Base-by-base conservation (phyloP, 148 eudicot species). In the Persicaria maculosa region DNA sequence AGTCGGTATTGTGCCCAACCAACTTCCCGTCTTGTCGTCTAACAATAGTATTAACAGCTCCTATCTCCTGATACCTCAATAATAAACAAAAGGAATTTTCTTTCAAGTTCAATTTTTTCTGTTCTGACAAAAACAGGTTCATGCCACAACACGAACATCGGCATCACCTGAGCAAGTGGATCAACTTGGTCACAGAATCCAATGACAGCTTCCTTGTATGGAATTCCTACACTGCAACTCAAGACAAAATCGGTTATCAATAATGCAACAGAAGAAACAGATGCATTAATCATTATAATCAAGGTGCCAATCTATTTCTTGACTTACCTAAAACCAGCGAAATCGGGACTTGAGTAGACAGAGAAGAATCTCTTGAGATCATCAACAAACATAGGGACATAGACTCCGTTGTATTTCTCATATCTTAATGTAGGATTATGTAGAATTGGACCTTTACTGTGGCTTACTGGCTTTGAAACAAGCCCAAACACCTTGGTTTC, bases 351-450 rank as follows among this genome's bases (percentile, higher is more conserved):
- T 14, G 81, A 79, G 71, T 85, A 83, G 61, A 81, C 68, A 15
- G 50, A 58, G 54, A 86, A 86, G 73, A 86, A 86, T 36, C 76
- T 83, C 54, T 79, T 75, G 43, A 86, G 80, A 77, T 86, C 80
- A 74, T 86, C 88, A 46, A 86, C 86, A 44, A 83, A 64, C 86
- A 86, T 83, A 20, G 88, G 88, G 64, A 83, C 88, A 76, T 86
- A 86, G 67, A 81, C 59, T 72, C 86, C 86, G 52, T 86, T 86
- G 81, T 61, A 86, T 53, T 83, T 83, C 50, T 79, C 86, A 65
- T 83, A 73, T 79, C 86, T 81, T 47, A 86, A 86, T 25, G 86
- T 81, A 19, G 84, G 86, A 81, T 86, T 86, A 68, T 86, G 86
- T 61, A 86, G 74, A 50, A 83, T 68, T 20, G 83, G 86, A 58